Evolutionary conservation across 495 filamentous ascomycete genomes (phyloP).

Genomic region (Cercophora sp.): DNA sequence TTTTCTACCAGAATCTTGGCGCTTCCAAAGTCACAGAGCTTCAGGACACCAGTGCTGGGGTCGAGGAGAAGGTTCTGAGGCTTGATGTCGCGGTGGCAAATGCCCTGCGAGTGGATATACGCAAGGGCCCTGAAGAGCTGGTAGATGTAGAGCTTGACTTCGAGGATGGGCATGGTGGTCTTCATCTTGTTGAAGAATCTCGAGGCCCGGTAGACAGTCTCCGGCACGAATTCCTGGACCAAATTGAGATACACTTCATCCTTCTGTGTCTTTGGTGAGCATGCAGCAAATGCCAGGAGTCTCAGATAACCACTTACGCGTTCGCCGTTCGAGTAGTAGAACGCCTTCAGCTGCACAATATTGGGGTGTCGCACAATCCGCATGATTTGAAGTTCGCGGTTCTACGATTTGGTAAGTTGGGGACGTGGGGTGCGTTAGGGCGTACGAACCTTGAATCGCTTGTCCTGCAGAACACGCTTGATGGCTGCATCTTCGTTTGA

Average conservation of each 20-base stretch:
- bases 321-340: slow-evolving; percentile 99
- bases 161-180: slow-evolving; percentile 97
- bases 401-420: slow-evolving; percentile 56
- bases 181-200: slow-evolving; percentile 99
- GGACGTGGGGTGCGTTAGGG: background rate
- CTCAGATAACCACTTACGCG: slow-evolving; percentile 81
- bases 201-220: slow-evolving; percentile 98
- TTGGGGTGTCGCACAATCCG: slow-evolving; percentile 97
- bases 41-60: slow-evolving; percentile 82
- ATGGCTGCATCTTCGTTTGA: slow-evolving; percentile 97
- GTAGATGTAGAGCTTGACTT: slow-evolving; percentile 99
- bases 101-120: slow-evolving; percentile 98
- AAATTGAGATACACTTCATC: slow-evolving; percentile 99
- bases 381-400: slow-evolving; percentile 99
- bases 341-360: slow-evolving; percentile 97
- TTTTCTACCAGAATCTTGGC: slow-evolving; percentile 99
- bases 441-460: slow-evolving; percentile 84
- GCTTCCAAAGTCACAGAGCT: slow-evolving; percentile 98
- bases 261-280: too few relatives aligned
- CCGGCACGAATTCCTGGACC: slow-evolving; percentile 95
- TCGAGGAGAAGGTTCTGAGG: slow-evolving; percentile 96
- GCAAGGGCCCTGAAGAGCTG: slow-evolving; percentile 97
- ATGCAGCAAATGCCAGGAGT: too few relatives aligned
- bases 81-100: slow-evolving; percentile 99
- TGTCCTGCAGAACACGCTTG: slow-evolving; percentile 97